Base-by-base conservation (phyloP, 2,329 filamentous ascomycete species). In the Tolypocladium tropicale region DNA sequence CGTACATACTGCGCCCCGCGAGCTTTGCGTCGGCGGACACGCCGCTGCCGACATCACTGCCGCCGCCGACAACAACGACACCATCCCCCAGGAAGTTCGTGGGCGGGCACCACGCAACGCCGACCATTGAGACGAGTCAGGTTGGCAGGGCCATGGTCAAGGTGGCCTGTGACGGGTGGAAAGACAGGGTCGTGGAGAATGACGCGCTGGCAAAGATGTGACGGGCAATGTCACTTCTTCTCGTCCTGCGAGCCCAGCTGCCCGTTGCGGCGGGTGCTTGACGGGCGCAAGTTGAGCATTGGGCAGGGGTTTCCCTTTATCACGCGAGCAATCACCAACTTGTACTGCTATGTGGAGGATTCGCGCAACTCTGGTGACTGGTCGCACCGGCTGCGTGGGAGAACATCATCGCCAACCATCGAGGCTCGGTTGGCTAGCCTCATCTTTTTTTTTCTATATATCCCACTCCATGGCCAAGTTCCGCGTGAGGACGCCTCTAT, bases 1-100 rank as follows among this genome's bases (percentile, higher is more conserved):
- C 68, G n/a, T 71, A 66, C 59, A 68, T 71, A 43, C 64, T 70
- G 7, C 68, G 74, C 14, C 74, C 73, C 10, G 66, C 63, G 28
- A 62, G 62, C 32, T 66, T 76, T 37, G 57, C 67, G 39, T 58
- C 62, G 3, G 56, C 59, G 1, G 60, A 68, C 30, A 59, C 65
- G 16, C 59, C 64, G 5, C 60, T 65, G 11, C 59, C 64, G 12
- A n/a, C n/a, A n/a, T n/a, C n/a, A n/a, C 55, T 54, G 12, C 48
- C 58, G n/a, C 39, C 51, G 4, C 43, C 58, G n/a, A 62, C 64
- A 3, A 55, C 61, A 6, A 16, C 63, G 10, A 43, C n/a, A n/a
- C n/a, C n/a, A n/a, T n/a, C n/a, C n/a, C n/a, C 66, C 30, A 65
- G 65, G 30, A 63, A 63, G 33, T n/a, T 65, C 2, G 62, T 67